Conservation (phyloP, 2,329 filamentous ascomycete species). For the Cladophialophora immunda region DNA sequence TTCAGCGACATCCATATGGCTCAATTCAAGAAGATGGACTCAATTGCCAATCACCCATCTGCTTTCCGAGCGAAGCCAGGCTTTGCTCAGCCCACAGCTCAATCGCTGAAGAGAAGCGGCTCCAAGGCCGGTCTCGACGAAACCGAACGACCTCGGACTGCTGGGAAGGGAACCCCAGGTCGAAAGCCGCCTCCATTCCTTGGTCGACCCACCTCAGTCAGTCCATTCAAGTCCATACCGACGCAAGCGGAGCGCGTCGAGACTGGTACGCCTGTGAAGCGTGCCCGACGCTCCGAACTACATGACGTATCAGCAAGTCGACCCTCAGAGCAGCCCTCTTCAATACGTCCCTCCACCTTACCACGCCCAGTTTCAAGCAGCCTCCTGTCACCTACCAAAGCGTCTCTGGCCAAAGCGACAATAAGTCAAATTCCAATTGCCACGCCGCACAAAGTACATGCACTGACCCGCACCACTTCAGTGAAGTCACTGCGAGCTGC, state of each 20-base stretch:
- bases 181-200: conserved; percentile 45
- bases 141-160: conserved; percentile 49
- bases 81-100: conserved; percentile 50
- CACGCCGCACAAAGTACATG: conserved; percentile 56
- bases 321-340: conserved; percentile 27
- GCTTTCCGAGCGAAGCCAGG: conserved; percentile 66
- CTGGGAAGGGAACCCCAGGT: conserved; percentile 51
- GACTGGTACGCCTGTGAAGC: conserved; percentile 67
- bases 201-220: conserved; percentile 37
- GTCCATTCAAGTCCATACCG: conserved; percentile 45
- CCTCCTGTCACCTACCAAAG: conserved; percentile 80
- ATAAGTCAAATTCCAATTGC: conserved; percentile 64
- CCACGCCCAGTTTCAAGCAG: conserved; percentile 61
- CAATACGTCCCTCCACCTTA: conserved; percentile 45
- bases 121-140: conserved; percentile 74
- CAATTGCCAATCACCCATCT: conserved; percentile 86
- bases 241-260: conserved; percentile 43
- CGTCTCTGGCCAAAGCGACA: conserved; percentile 71
- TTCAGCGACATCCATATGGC: conserved; percentile 88
- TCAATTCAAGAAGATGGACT: conserved; percentile 97
- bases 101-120: conserved; percentile 60
- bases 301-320: conserved; percentile 76
- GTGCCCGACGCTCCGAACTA: conserved; percentile 70
- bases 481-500: conserved; percentile 63
- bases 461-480: conserved; percentile 58